Percentiles rank a stretch among this genome's conserved stretches.
phyloP scores from a whole-genome alignment of 1,284 basidiomycete genomes.

The Ganoderma lucidum region DNA sequence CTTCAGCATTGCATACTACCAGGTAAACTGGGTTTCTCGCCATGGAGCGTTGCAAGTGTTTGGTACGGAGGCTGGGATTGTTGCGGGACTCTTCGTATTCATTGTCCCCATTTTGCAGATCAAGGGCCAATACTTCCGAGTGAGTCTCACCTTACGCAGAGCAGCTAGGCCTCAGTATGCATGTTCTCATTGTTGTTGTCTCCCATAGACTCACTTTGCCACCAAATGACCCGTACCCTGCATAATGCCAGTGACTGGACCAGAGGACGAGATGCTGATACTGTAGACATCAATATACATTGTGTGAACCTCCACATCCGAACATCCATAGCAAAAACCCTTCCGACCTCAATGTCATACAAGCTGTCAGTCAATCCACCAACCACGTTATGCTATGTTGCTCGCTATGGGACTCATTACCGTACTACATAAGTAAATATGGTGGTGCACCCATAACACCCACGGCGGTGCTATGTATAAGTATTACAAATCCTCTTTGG shows the following conservation, averaged over 20 bases:
- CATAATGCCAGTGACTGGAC: too few species aligned
- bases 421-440: too few species aligned
- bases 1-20: conserved; percentile 62
- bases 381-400: too few species aligned
- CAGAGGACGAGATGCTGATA: not conserved
- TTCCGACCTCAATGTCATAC: too few species aligned
- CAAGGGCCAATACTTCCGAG: conserved; percentile 52
- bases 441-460: too few species aligned
- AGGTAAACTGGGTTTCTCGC: conserved; percentile 56
- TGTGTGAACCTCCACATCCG: not conserved
- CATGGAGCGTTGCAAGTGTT: conserved; percentile 57
- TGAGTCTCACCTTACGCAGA: conserved; percentile 32
- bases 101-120: conserved; percentile 57
- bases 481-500: too few species aligned
- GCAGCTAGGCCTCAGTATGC: not conserved
- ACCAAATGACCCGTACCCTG: not conserved
- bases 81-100: conserved; percentile 56
- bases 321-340: too few species aligned
- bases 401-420: too few species aligned
- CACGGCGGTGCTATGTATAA: too few species aligned
- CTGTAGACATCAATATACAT: not conserved
- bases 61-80: conserved; percentile 62
- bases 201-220: not conserved
- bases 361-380: too few species aligned
- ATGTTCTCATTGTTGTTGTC: not conserved